Evolutionary conservation across 208 protist species (phyloP), one percentile per base, ranked within the genome.

Genomic region (Endotrypanum monterogeii): DNA sequence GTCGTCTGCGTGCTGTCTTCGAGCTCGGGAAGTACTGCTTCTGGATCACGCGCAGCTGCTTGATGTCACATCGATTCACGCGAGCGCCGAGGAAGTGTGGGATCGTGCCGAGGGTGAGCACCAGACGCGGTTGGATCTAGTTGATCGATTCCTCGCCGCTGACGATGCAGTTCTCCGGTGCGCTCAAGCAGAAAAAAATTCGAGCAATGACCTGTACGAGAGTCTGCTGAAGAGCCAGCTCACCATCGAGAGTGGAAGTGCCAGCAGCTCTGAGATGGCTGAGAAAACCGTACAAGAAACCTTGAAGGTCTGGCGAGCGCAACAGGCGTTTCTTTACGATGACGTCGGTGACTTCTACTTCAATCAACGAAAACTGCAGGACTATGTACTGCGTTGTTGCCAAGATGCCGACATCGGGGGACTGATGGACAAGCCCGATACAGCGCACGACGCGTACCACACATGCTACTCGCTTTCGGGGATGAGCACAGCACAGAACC

Each of bases 401-500:
- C 93, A 97, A 68, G 60, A 80, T 20, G 18, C 57, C 16, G 41
- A 73, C 23, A 35, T 74, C 25, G 96, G 96, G 28, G 96, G 96
- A 4, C 55, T 98, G 11, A 83, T 86, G 77, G 96, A 98, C 71
- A 98, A 98, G 73, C 96, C 96, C 4, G 65, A 66, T 16, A 83
- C 58, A 39, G 74, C 68, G 5, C 76, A 84, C 55, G 96, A 98
- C 73, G 74, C 73, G 39, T 98, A 98, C 79, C 96, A 98, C 84
- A 98, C 94, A 20, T 98, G 93, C 82, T 98, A 98, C 82, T 71
- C 92, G 0, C 78, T 98, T 2, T 88, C 85, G 7, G 96, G 96
- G 1, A 74, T 95, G 67, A 90, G 89, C 61, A 74, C 85, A 25
- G 86, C 92, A 25, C 92, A 98, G 78, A 93, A 94, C 71, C 50